A percentile compares a stretch with the other conserved stretches of the same genome.
phyloP scores from a whole-genome alignment of 2,329 filamentous ascomycete genomes.

The Xylogone sp. region DNA sequence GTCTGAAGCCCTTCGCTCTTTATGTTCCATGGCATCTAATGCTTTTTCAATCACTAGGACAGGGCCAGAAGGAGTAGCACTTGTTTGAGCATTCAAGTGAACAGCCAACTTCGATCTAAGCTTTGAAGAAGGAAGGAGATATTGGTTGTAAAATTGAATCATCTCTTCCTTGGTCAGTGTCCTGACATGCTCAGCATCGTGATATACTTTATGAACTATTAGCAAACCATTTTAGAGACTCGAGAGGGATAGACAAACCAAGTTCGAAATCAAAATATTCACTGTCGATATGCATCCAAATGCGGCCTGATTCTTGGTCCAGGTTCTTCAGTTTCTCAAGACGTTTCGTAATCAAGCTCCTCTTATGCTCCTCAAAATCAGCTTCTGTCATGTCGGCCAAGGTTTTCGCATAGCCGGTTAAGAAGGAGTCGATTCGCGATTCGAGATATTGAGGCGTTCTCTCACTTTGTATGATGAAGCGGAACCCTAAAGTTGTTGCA shows the following conservation, averaged over 20 bases:
- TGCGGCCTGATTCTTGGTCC: constrained; percentile 73
- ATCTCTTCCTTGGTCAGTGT: constrained; percentile 75
- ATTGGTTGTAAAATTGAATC: constrained; percentile 70
- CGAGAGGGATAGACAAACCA: constrained; percentile 50
- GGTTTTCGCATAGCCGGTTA: constrained; percentile 61
- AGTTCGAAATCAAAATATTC: constrained; percentile 90
- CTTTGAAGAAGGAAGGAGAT: constrained; percentile 70
- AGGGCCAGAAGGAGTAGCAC: constrained; percentile 31
- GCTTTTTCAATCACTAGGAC: constrained; percentile 35
- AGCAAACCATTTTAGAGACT: constrained; percentile 1
- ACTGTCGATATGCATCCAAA: constrained; percentile 80
- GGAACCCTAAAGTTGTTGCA: constrained; percentile 77
- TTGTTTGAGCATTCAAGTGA: constrained; percentile 73
- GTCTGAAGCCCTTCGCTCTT: not conserved
- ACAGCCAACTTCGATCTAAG: constrained; percentile 79
- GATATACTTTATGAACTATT: constrained; percentile 24
- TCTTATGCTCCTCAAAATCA: constrained; percentile 88
- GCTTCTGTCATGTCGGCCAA: constrained; percentile 73
- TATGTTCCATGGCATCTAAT: constrained; percentile 27
- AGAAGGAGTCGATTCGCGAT: constrained; percentile 80
- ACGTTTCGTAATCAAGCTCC: constrained; percentile 80
- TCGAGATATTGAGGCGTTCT: constrained; percentile 80
- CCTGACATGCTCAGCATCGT: constrained; percentile 73
- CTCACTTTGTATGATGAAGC: constrained; percentile 92
- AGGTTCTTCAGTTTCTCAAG: constrained; percentile 93